Percentiles rank a stretch among this genome's conserved stretches.
Evolutionary conservation across 768 basidiomycete genomes (phyloP).

Genomic region (Fistulinella prunicolor): DNA sequence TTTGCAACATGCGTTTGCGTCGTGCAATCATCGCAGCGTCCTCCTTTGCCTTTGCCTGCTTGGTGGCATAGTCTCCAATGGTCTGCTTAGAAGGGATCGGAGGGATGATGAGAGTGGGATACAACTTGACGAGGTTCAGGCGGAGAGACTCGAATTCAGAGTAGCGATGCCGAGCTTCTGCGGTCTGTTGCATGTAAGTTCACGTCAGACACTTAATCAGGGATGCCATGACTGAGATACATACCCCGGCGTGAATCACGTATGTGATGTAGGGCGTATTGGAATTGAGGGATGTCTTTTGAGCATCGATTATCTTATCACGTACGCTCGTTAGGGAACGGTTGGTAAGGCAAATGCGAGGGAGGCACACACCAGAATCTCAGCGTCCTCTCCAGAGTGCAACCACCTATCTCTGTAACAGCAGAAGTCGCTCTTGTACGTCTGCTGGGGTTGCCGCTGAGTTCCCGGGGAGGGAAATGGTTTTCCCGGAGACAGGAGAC

Average conservation of each 20-base stretch:
- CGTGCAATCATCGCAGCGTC: conserved; percentile 89
- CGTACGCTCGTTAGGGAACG: conserved; percentile 8
- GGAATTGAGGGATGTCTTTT: conserved; percentile 91
- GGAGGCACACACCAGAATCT: conserved; percentile 60
- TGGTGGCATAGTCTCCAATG: conserved; percentile 94
- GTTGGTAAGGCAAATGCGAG: background rate
- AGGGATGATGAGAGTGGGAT: conserved; percentile 95
- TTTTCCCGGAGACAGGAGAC: conserved; percentile 47
- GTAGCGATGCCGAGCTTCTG: conserved; percentile 86
- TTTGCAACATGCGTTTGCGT: conserved; percentile 92
- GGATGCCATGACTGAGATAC: conserved; percentile 20
- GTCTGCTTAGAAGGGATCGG: conserved; percentile 98
- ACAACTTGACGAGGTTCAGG: conserved; percentile 75
- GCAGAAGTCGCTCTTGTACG: conserved; percentile 76
- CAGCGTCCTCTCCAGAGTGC: conserved; percentile 79
- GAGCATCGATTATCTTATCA: conserved; percentile 86
- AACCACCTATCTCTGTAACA: conserved; percentile 72
- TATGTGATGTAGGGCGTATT: conserved; percentile 92
- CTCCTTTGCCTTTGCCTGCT: conserved; percentile 95
- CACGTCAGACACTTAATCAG: conserved; percentile 6
- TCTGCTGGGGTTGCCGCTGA: conserved; percentile 48
- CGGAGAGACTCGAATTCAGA: conserved; percentile 97
- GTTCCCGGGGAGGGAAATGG: conserved; percentile 56
- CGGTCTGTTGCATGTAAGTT: conserved; percentile 48
- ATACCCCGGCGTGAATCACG: conserved; percentile 86